Evolutionary conservation across 2,329 filamentous ascomycete species (phyloP), one percentile per base, ranked within the genome.

Genomic region (Phaeomoniella chlamydospora): DNA sequence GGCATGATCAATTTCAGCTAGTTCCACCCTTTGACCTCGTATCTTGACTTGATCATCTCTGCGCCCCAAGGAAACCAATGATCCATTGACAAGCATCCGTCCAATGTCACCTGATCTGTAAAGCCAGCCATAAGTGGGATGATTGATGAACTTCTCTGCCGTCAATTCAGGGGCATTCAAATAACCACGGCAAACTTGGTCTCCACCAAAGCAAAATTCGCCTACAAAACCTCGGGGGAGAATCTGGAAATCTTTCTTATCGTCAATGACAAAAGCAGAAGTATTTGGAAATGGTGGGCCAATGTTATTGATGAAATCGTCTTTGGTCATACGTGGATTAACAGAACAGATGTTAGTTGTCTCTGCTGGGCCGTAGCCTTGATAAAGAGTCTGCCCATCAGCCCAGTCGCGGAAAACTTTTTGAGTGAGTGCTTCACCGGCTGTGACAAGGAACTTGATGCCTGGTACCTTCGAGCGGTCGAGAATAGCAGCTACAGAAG

Each of bases 341-440:
- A 88, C 70, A 0, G 80, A 85, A 56, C 83, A 92, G 14, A 93
- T 86, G 44, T 93, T 92, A 1, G 84, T 92, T 0, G 80, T 85
- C 54, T 92, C 86, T 1, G 80, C 84, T 0, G 85, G 83, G 0
- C 84, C 84, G 43, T 93, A 93, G 0, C 77, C 85, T 61, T 90
- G 80, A 52, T 77, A 86, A 0, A 94, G 62, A 11, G 76, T 68
- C 29, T 61, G 65, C 0, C 66, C 66, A 32, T 39, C 43, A 16
- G 67, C 68, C 87, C 87, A 94, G 19, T 65, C 65, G 2, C 68
- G 61, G 29, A 78, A 72, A 0, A 93, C 80, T 19, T 72, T 70
- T 22, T 75, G 70, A 0, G 80, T 87, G 57, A 94, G 67, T 0
- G 79, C 72, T 54, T 94, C 86, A 3, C 86, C 86, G 1, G 83